A percentile compares a stretch with the other conserved stretches of the same genome.
phyloP scores from a whole-genome alignment of 73 alveolate species.

The Halteria grandinella region DNA sequence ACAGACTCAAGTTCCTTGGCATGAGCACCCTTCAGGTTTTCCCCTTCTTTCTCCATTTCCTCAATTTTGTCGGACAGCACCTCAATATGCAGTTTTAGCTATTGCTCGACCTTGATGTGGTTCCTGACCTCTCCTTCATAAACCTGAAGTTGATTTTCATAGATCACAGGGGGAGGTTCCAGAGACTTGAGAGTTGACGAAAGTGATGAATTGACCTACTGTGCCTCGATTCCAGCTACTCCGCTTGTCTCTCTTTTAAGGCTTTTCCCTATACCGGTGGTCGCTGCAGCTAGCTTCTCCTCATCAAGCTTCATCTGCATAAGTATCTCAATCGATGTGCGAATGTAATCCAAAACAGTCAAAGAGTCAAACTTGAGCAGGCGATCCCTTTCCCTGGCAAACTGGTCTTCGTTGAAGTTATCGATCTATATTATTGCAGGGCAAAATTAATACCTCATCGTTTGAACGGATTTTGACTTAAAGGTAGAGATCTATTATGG shows the following conservation, averaged over 20 bases:
- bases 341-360: slow-evolving; percentile 47
- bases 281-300: slow-evolving; percentile 1
- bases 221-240: too few relatives aligned
- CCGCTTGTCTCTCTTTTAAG: too few relatives aligned
- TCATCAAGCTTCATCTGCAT: slow-evolving; percentile 51
- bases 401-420: slow-evolving; percentile 28
- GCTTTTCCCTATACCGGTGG: too few relatives aligned
- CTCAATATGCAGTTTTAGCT: slow-evolving; percentile 86
- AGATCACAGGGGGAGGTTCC: slow-evolving; percentile 64
- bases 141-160: slow-evolving; percentile 78
- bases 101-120: slow-evolving; percentile 82
- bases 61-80: slow-evolving; percentile 77
- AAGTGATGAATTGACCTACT: slow-evolving; percentile 11
- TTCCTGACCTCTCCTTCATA: slow-evolving; percentile 89
- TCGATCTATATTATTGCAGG: slow-evolving; percentile 22
- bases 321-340: slow-evolving; percentile 45
- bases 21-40: background rate
- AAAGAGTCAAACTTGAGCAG: slow-evolving; percentile 24
- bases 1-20: background rate
- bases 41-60: slow-evolving; percentile 71
- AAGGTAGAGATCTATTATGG: slow-evolving; percentile 28
- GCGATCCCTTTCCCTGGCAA: slow-evolving; percentile 32
- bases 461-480: slow-evolving; percentile 40
- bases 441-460: slow-evolving; percentile 17
- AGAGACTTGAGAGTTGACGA: slow-evolving; percentile 31